These are phyloP conservation scores for Corymbia maculata DNA, from an alignment of 345 rosid genomes.

Conservation along the genomic window DNA sequence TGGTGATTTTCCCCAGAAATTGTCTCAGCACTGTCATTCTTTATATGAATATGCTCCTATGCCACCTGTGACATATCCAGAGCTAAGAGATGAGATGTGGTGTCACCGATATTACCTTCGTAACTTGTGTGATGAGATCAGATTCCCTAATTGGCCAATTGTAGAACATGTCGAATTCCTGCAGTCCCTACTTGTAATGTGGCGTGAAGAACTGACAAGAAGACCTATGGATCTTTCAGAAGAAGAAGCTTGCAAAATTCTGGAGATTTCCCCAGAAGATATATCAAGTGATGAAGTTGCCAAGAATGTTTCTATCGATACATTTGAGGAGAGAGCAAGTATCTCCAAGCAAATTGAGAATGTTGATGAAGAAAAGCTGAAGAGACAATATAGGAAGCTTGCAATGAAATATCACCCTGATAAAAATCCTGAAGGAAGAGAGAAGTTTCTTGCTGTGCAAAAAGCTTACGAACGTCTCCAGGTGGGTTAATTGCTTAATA, in stretches of 20 bases:
- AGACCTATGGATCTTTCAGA: conserved; percentile 99
- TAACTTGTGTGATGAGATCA: conserved; percentile 89
- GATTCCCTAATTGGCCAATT: conserved; percentile 93
- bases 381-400: conserved; percentile 99
- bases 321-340: conserved; percentile 41
- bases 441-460: conserved; percentile 94
- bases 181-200: conserved; percentile 93
- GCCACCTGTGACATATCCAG: conserved; percentile 99
- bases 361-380: conserved; percentile 97
- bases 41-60: conserved; percentile 97
- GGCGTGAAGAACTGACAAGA: conserved; percentile 99
- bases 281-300: conserved; percentile 40
- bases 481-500: conserved; percentile 25
- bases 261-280: conserved; percentile 86
- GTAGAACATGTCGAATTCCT: conserved; percentile 98
- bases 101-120: conserved; percentile 96
- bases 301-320: conserved; percentile 25
- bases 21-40: conserved; percentile 95
- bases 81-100: conserved; percentile 99
- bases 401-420: conserved; percentile 99
- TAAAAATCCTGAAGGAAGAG: conserved; percentile 98
- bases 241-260: conserved; percentile 93
- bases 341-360: conserved; percentile 88
- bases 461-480: conserved; percentile 98
- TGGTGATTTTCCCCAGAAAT: conserved; percentile 95